A percentile compares a stretch with the other conserved stretches of the same genome.
Evolutionary conservation across 2,329 filamentous ascomycete genomes (phyloP).

Genomic region (Fusarium gaditjirri): DNA sequence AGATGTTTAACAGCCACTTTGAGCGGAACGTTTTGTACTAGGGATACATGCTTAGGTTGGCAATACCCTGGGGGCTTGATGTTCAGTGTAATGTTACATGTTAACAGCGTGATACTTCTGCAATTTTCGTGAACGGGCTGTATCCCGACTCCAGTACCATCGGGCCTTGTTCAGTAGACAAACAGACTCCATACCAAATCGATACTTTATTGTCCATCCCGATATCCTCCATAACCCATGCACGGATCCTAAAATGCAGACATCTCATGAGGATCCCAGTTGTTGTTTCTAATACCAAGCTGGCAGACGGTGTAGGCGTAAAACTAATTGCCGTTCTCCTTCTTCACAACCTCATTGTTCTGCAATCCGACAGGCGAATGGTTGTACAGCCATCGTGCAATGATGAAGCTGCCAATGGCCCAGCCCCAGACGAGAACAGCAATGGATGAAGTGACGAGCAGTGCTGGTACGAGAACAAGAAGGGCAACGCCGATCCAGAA

Average conservation of each 20-base stretch:
- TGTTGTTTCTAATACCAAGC: conserved; percentile 1
- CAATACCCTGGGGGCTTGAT: neutral
- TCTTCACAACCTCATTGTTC: conserved; percentile 40
- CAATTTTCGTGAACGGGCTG: neutral
- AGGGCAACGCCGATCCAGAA: conserved; percentile 75
- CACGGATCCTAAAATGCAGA: conserved; percentile 20
- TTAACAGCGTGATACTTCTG: neutral
- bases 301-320: conserved; percentile 10
- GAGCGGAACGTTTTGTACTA: neutral
- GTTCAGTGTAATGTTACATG: conserved; percentile 5
- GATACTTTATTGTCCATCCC: neutral
- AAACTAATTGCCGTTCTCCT: conserved; percentile 34
- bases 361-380: conserved; percentile 43
- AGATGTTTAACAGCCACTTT: conserved; percentile 24
- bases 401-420: conserved; percentile 69
- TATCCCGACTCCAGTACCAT: neutral
- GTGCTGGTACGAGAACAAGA: conserved; percentile 73
- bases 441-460: conserved; percentile 72
- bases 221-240: conserved; percentile 4
- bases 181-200: neutral
- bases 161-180: neutral
- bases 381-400: conserved; percentile 59
- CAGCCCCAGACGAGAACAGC: conserved; percentile 75
- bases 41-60: neutral
- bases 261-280: conserved; percentile 25